Evolutionary conservation across 2,329 filamentous ascomycete species (phyloP).

Genomic region (Apiospora rasikravindrae): DNA sequence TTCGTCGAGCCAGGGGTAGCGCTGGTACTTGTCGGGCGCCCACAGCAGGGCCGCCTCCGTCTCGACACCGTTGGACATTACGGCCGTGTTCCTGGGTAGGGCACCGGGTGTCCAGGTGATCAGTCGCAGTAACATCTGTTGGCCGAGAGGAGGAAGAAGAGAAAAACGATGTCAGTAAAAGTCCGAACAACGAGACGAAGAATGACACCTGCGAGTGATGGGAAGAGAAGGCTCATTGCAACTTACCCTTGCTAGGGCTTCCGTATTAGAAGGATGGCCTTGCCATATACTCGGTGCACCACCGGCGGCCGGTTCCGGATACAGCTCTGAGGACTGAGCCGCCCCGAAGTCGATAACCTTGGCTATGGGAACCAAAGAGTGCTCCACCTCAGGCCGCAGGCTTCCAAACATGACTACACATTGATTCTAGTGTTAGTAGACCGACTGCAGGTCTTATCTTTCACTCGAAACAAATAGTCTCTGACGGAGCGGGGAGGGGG

Average conservation of each 20-base stretch:
- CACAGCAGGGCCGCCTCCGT: not conserved
- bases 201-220: no score
- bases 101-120: not conserved
- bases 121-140: not conserved
- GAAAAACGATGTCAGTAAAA: not conserved
- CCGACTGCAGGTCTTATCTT: no score
- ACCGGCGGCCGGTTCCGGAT: not conserved
- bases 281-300: not conserved
- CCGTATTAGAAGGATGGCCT: not conserved
- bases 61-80: not conserved
- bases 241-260: not conserved
- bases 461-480: no score
- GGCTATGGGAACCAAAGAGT: not conserved
- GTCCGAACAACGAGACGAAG: no score
- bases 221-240: not conserved
- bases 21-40: not conserved
- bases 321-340: not conserved
- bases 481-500: no score
- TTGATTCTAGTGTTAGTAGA: no score
- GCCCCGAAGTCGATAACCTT: not conserved
- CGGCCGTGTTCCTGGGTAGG: no score
- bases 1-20: not conserved
- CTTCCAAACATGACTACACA: not conserved
- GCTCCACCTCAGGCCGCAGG: not conserved
- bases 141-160: not conserved